A percentile compares a stretch with the other conserved stretches of the same genome.
Evolutionary conservation across 192 early-diverging fungal genomes (phyloP).

Genomic region (Backusella tuberculispora): DNA sequence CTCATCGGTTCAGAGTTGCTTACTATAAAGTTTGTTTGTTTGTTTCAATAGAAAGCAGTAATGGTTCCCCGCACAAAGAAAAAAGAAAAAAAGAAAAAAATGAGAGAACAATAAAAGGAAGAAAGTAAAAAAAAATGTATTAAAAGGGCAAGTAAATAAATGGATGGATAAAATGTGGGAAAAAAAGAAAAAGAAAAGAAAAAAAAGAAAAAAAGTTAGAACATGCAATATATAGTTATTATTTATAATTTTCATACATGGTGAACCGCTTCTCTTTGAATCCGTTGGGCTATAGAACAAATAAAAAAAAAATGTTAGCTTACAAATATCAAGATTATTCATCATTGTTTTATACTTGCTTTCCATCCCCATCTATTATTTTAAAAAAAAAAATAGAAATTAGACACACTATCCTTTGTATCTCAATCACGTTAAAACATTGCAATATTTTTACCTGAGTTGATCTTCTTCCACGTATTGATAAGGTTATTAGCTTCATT

Average conservation of each 20-base stretch:
- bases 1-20: neutral
- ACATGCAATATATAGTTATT: neutral
- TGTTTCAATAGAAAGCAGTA: neutral
- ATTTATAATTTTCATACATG: neutral
- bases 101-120: too few species aligned
- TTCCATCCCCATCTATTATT: too few species aligned
- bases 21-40: neutral
- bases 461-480: neutral
- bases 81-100: too few species aligned
- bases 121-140: too few species aligned
- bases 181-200: too few species aligned
- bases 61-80: too few species aligned
- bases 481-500: neutral
- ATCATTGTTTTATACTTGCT: neutral
- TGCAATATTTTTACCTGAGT: neutral
- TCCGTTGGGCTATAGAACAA: neutral
- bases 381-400: too few species aligned
- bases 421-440: too few species aligned
- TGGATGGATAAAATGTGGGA: too few species aligned
- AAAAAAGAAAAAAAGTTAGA: neutral
- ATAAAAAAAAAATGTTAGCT: neutral
- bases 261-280: neutral
- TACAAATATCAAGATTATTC: neutral
- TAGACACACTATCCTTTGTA: too few species aligned
- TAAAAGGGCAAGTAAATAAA: too few species aligned